Evolutionary conservation across 2,329 filamentous ascomycete genomes (phyloP).

Genomic region (Parascedosporium putredinis): DNA sequence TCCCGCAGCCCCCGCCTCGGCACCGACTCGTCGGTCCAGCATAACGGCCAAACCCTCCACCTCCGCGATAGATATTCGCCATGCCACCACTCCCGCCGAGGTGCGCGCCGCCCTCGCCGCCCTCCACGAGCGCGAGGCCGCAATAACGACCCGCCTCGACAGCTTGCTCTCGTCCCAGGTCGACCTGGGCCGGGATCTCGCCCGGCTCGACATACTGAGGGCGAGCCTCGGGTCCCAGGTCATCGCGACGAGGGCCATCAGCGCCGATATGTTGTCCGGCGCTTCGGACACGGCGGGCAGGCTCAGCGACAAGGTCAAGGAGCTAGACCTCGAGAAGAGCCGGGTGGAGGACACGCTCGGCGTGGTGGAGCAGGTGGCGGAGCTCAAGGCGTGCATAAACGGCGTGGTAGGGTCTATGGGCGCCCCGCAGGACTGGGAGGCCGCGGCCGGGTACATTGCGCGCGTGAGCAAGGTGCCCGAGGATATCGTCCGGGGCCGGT

Average conservation of each 20-base stretch:
- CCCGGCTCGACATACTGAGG: constrained; percentile 77
- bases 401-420: constrained; percentile 95
- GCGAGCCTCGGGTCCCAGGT: constrained; percentile 82
- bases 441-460: constrained; percentile 79
- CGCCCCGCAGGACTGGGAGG: constrained; percentile 96
- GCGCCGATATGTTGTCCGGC: constrained; percentile 80
- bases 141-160: constrained; percentile 65
- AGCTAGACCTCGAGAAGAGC: constrained; percentile 82
- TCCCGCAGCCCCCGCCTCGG: constrained; percentile 4
- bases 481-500: constrained; percentile 70
- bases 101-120: constrained; percentile 67
- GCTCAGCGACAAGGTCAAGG: constrained; percentile 77
- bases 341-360: constrained; percentile 82
- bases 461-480: constrained; percentile 73
- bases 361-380: constrained; percentile 91
- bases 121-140: constrained; percentile 65
- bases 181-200: constrained; percentile 76
- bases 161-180: constrained; percentile 71
- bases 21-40: constrained; percentile 10
- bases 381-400: constrained; percentile 92
- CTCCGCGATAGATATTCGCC: constrained; percentile 39
- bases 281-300: constrained; percentile 77
- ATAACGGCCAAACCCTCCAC: constrained; percentile 11
- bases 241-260: constrained; percentile 70
- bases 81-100: constrained; percentile 65